Percentiles rank a stretch among this genome's conserved stretches.
phyloP scores from a whole-genome alignment of 371 early-diverging fungal species.

The Parasitella parasitica region DNA sequence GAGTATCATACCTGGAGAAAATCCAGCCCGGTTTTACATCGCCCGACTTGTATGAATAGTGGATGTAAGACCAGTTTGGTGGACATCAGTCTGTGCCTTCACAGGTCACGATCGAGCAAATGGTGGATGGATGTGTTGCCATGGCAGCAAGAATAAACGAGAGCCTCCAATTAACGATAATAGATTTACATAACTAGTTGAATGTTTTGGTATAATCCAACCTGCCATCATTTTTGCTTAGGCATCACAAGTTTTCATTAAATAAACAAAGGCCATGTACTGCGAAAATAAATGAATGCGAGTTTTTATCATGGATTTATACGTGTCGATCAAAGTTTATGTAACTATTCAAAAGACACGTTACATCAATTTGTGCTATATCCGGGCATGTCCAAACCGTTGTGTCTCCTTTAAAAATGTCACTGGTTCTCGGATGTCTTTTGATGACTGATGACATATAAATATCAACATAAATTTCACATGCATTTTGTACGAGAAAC shows the following conservation, averaged over 20 bases:
- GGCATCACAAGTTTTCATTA: no score
- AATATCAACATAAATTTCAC: conserved; percentile 11
- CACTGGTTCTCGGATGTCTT: not conserved
- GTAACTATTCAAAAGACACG: not conserved
- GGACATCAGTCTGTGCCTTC: not conserved
- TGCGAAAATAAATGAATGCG: no score
- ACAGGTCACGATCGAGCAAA: not conserved
- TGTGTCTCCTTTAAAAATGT: not conserved
- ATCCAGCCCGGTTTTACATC: no score
- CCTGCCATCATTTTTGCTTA: no score
- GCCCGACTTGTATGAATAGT: no score
- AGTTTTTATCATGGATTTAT: no score
- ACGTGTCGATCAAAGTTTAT: no score
- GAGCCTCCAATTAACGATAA: not conserved
- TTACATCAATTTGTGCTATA: not conserved
- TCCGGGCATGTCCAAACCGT: not conserved
- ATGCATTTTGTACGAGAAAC: conserved; percentile 3
- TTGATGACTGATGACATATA: conserved; percentile 8
- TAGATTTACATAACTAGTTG: no score
- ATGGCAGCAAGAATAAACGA: not conserved
- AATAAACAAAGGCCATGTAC: no score
- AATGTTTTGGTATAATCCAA: no score
- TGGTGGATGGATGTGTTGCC: not conserved
- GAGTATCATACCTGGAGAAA: no score
- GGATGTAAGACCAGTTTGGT: not conserved